Percentiles rank a stretch among this genome's conserved stretches.
These are phyloP conservation scores for Dryas octopetala DNA, from an alignment of 306 rosid species.

Conservation along the genomic window DNA sequence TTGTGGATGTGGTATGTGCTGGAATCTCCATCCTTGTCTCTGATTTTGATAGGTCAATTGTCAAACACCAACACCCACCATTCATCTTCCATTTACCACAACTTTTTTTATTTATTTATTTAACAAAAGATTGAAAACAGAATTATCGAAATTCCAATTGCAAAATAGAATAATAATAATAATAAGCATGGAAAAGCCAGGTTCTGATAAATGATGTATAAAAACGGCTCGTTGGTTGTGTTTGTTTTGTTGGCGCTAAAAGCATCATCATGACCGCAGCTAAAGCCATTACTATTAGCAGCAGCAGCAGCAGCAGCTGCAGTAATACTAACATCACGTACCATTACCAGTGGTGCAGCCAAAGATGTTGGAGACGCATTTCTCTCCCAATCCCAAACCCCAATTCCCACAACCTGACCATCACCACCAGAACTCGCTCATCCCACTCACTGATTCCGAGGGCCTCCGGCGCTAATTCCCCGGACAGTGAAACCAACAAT, in stretches of 20 bases:
- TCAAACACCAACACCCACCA: slow-evolving; percentile 6
- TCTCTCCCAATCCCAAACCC: slow-evolving; percentile 13
- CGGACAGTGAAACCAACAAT: neutral
- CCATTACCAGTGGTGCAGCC: slow-evolving; percentile 2
- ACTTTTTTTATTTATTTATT: neutral
- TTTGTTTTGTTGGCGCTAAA: neutral
- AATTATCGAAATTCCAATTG: neutral
- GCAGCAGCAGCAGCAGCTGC: neutral
- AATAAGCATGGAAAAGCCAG: neutral
- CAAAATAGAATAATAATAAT: neutral
- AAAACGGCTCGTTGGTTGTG: neutral
- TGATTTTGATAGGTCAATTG: neutral
- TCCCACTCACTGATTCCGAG: slow-evolving; percentile 2
- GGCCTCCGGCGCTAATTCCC: slow-evolving; percentile 7
- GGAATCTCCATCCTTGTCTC: slow-evolving; percentile 3
- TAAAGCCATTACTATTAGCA: neutral
- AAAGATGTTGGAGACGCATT: slow-evolving; percentile 8
- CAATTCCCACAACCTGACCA: slow-evolving; percentile 11
- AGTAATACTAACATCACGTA: neutral
- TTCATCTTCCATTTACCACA: neutral
- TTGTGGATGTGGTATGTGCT: slow-evolving; percentile 26
- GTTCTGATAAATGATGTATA: neutral
- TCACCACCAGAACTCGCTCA: slow-evolving; percentile 4
- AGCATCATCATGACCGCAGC: neutral
- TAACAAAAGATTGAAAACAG: neutral